Percentiles rank a stretch among this genome's conserved stretches.
phyloP scores from a whole-genome alignment of 2,329 filamentous ascomycete species.

The Exophiala dermatitidis region DNA sequence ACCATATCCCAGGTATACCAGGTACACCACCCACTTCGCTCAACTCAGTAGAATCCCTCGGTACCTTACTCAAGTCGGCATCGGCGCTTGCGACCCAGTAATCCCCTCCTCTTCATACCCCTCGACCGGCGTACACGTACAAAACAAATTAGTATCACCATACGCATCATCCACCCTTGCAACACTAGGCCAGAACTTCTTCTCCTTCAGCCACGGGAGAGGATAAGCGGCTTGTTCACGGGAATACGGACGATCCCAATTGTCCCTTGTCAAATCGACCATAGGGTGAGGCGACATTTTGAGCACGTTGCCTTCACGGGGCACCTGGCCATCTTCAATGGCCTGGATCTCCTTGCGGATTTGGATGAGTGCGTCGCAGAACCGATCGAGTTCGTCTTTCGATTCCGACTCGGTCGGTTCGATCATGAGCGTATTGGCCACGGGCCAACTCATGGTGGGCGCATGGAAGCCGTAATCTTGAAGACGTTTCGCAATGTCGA shows the following conservation, averaged over 20 bases:
- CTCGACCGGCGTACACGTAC: constrained; percentile 83
- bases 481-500: constrained; percentile 91
- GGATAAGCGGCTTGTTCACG: constrained; percentile 83
- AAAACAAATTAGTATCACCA: constrained; percentile 88
- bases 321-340: constrained; percentile 70
- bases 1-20: too few species aligned
- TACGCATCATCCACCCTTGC: constrained; percentile 84
- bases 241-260: constrained; percentile 78
- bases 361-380: constrained; percentile 79
- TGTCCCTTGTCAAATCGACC: constrained; percentile 64
- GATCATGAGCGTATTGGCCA: constrained; percentile 94
- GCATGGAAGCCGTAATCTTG: constrained; percentile 98
- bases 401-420: constrained; percentile 93
- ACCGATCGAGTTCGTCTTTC: constrained; percentile 86
- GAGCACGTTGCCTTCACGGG: constrained; percentile 71
- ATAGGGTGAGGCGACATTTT: constrained; percentile 85
- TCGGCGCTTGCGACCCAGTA: constrained; percentile 18
- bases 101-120: constrained; percentile 29
- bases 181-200: constrained; percentile 95
- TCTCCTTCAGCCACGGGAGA: constrained; percentile 72
- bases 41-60: too few species aligned
- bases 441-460: constrained; percentile 94
- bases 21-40: too few species aligned
- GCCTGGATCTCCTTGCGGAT: constrained; percentile 80
- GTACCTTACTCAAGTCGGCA: constrained; percentile 15